phyloP scores from a whole-genome alignment of 106 monocot species.

The Dioscorea dumetorum region DNA sequence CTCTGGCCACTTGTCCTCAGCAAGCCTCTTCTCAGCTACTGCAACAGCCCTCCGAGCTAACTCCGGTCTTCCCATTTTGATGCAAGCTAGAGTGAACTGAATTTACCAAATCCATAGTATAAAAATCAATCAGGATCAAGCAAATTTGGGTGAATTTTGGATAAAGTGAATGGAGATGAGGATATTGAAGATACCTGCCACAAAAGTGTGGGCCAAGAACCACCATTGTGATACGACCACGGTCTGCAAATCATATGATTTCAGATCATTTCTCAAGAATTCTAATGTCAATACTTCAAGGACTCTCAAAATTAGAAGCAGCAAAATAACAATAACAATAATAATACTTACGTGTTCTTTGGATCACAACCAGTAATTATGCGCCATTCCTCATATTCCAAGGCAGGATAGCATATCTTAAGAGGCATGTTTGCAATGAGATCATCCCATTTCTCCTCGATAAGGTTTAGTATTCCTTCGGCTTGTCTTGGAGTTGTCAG shows the following conservation, averaged over 20 bases:
- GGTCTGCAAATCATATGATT: slow-evolving; percentile 42
- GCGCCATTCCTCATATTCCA: slow-evolving; percentile 86
- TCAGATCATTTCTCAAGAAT: no score
- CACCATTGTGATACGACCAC: slow-evolving; percentile 96
- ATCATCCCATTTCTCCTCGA: slow-evolving; percentile 97
- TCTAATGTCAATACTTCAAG: no score
- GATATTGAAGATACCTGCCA: slow-evolving; percentile 68
- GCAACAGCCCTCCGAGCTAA: slow-evolving; percentile 63
- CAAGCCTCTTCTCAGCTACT: slow-evolving; percentile 70
- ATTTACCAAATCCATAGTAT: slow-evolving; percentile 12
- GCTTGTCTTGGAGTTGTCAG: slow-evolving; percentile 77
- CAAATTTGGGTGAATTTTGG: background rate
- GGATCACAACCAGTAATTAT: slow-evolving; percentile 94
- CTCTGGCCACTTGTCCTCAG: slow-evolving; percentile 85
- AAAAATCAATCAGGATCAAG: background rate
- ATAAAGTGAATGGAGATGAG: background rate
- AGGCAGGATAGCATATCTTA: slow-evolving; percentile 83
- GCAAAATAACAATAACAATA: background rate
- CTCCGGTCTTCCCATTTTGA: slow-evolving; percentile 89
- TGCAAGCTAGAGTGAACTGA: slow-evolving; percentile 94
- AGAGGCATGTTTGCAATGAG: slow-evolving; percentile 82
- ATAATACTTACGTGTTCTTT: slow-evolving; percentile 78
- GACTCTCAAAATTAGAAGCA: background rate
- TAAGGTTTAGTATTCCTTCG: slow-evolving; percentile 75
- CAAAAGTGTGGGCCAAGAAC: slow-evolving; percentile 91